Evolutionary conservation across 148 eudicot genomes (phyloP).

Genomic region (Beta vulgaris): DNA sequence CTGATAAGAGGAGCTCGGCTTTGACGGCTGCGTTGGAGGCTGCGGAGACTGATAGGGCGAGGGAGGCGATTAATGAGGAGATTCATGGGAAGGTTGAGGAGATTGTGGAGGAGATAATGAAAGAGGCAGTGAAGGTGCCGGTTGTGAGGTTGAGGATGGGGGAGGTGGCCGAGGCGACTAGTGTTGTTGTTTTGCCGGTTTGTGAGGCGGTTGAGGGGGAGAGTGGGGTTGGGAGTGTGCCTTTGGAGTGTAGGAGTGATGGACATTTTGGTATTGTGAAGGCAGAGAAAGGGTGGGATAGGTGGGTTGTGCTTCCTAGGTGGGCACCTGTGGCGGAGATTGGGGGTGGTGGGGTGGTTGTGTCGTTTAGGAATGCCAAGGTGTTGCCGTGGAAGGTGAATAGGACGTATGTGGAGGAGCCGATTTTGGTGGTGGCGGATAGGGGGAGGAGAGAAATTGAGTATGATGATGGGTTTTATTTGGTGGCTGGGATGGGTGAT

Average conservation of each 20-base stretch:
- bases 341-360: slow-evolving; percentile 65
- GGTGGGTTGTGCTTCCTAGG: slow-evolving; percentile 87
- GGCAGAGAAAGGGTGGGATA: slow-evolving; percentile 64
- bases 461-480: slow-evolving; percentile 62
- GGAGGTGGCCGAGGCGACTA: slow-evolving; percentile 71
- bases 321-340: slow-evolving; percentile 67
- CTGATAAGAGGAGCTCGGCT: slow-evolving; percentile 36
- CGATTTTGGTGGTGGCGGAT: slow-evolving; percentile 72
- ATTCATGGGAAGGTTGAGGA: slow-evolving; percentile 39
- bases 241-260: slow-evolving; percentile 45
- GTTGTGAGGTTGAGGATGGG: slow-evolving; percentile 73
- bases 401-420: slow-evolving; percentile 54
- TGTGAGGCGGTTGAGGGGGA: slow-evolving; percentile 50
- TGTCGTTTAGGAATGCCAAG: slow-evolving; percentile 49
- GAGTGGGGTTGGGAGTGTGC: slow-evolving; percentile 49
- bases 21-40: slow-evolving; percentile 51
- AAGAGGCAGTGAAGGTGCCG: slow-evolving; percentile 52
- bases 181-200: slow-evolving; percentile 69
- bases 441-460: slow-evolving; percentile 55
- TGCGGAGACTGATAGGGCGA: slow-evolving; percentile 53
- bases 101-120: slow-evolving; percentile 8
- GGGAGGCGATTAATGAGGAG: slow-evolving; percentile 36
- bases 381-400: slow-evolving; percentile 79
- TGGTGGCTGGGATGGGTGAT: slow-evolving; percentile 32
- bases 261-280: slow-evolving; percentile 71